Conservation (phyloP, 2,329 filamentous ascomycete species). For the Plectosphaerella cucumerina region DNA sequence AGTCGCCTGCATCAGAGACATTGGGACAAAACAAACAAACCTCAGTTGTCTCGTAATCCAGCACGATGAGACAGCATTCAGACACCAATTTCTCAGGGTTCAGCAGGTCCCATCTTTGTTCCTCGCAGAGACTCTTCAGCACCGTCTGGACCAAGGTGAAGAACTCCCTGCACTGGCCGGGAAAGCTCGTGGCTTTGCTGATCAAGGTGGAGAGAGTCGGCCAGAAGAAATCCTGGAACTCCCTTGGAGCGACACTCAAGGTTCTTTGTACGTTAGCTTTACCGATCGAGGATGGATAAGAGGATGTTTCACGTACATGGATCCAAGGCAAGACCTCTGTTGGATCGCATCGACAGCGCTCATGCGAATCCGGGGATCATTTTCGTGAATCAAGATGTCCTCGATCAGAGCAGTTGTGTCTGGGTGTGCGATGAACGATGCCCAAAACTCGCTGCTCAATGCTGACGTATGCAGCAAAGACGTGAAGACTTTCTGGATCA, state of each 20-base stretch:
- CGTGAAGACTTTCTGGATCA: constrained; percentile 28
- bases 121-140: constrained; percentile 27
- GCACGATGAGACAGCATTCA: constrained; percentile 26
- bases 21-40: constrained; percentile 24
- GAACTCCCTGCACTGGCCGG: constrained; percentile 37
- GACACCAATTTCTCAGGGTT: constrained; percentile 16
- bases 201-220: constrained; percentile 34
- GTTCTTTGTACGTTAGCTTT: background rate
- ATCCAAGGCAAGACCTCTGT: background rate
- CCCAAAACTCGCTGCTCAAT: constrained; percentile 33
- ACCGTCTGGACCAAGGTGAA: constrained; percentile 37
- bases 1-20: constrained; percentile 20
- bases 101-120: constrained; percentile 9
- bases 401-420: constrained; percentile 23
- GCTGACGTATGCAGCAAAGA: constrained; percentile 35
- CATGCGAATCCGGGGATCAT: background rate
- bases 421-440: constrained; percentile 24
- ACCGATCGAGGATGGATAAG: background rate
- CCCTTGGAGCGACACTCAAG: constrained; percentile 22
- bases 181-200: constrained; percentile 24
- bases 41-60: constrained; percentile 36
- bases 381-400: constrained; percentile 31
- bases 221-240: constrained; percentile 45
- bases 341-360: background rate
- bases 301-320: too few species aligned